Evolutionary conservation across 106 monocot species (phyloP), one percentile per base, ranked within the genome.

Genomic region (Alisma plantagoaquatica): DNA sequence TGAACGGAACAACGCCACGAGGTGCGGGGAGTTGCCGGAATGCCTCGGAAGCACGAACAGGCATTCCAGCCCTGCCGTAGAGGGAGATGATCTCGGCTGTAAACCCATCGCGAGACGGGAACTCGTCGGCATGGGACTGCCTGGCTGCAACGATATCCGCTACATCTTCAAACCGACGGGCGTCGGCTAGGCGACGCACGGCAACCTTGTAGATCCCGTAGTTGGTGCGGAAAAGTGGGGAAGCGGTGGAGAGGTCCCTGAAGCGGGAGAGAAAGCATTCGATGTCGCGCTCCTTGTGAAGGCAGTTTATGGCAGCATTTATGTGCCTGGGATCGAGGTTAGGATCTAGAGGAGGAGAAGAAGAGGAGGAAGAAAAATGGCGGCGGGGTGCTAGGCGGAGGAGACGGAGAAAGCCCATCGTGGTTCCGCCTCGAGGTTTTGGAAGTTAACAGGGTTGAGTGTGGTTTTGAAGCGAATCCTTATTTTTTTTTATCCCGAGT

Each of bases 31-130:
- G 70, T 29, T 70, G 63, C 17, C 27, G 43, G 58, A 73, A 80
- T 0, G 64, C 63, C 20, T 52, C 44, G 23, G 54, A 50, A 0
- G 79, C 85, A 7, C 69, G 45, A 41, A 44, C 52, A 12, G 54
- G 31, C 85, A 85, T 76, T 41, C 35, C 26, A 17, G 73, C 76
- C 27, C 50, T 64, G n/a, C 76, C 85, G 53, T 80, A 85, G 20
- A 85, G 80, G 49, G 56, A 30, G 51, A 85, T 76, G 29, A 85
- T 33, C 38, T 76, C 78, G 43, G 62, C 62, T 55, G 76, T 73
- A 50, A 84, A 90, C 29, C 83, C 79, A 68, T 80, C 89, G 30
- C 49, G 58, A 9, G n/a, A n/a, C n/a, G 31, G 19, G 52, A 53
- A 29, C 15, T 53, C 61, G 1, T 29, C 44, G 23, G 33, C 23